Conservation (phyloP, 1,284 basidiomycete species). For the Cutaneotrichosporon daszewskae region DNA sequence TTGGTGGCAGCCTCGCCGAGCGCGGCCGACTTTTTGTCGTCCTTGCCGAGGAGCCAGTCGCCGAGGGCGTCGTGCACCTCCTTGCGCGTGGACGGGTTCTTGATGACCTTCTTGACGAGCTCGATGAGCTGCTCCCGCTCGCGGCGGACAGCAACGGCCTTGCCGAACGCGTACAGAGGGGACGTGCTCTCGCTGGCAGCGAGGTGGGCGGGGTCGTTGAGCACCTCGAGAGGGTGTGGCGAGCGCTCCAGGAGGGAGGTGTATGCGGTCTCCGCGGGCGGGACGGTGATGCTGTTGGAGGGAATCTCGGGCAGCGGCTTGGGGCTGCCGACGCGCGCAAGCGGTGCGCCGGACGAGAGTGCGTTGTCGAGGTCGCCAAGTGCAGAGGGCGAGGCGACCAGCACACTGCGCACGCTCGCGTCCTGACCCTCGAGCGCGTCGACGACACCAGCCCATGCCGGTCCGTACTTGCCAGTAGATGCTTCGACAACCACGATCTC, state of each 20-base stretch:
- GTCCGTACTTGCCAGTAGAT: conserved; percentile 79
- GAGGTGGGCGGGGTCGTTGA: conserved; percentile 72
- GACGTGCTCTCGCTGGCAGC: conserved; percentile 70
- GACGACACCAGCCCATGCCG: conserved; percentile 49
- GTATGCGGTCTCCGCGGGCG: conserved; percentile 87
- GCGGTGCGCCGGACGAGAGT: conserved; percentile 26
- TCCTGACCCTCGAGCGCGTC: conserved; percentile 38
- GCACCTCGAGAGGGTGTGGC: conserved; percentile 69
- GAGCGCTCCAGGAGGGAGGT: conserved; percentile 86
- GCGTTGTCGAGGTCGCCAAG: conserved; percentile 42
- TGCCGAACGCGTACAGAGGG: conserved; percentile 90
- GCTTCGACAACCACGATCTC: conserved; percentile 79
- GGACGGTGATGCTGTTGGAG: conserved; percentile 53
- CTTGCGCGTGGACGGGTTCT: conserved; percentile 47
- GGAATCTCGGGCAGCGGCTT: conserved; percentile 46
- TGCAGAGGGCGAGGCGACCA: conserved; percentile 40
- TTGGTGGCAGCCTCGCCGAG: conserved; percentile 60
- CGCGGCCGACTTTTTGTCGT: conserved; percentile 57
- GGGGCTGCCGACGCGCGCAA: conserved; percentile 33
- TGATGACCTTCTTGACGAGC: conserved; percentile 56
- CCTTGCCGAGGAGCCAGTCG: conserved; percentile 68
- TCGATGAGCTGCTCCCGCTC: conserved; percentile 61
- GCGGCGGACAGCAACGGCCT: conserved; percentile 74
- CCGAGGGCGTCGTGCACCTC: conserved; percentile 67
- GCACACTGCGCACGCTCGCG: conserved; percentile 36